phyloP scores from a whole-genome alignment of 2,329 filamentous ascomycete species.

The Dothideomycetidae sp. region DNA sequence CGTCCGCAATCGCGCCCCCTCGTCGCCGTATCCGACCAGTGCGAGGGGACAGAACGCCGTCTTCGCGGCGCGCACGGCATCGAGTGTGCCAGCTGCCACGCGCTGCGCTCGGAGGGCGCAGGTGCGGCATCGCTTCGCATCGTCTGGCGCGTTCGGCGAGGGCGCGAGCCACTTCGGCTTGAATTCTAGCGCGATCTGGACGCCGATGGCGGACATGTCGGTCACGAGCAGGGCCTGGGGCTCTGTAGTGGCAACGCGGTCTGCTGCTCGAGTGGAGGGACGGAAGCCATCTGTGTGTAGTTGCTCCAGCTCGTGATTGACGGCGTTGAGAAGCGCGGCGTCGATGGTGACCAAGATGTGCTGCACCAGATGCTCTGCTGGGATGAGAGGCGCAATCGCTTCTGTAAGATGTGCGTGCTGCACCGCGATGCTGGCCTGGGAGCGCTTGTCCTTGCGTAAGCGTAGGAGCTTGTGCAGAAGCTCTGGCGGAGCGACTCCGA shows the following conservation, averaged over 20 bases:
- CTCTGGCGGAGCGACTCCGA: constrained; percentile 11
- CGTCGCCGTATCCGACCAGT: constrained; percentile 21
- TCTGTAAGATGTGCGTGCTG: constrained; percentile 17
- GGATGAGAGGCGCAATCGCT: constrained; percentile 20
- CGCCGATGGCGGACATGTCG: constrained; percentile 20
- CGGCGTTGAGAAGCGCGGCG: constrained; percentile 10
- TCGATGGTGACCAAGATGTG: constrained; percentile 18
- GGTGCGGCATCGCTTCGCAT: constrained; percentile 30
- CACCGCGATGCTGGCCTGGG: constrained; percentile 17
- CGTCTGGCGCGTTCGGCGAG: constrained; percentile 29
- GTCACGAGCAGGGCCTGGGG: constrained; percentile 21
- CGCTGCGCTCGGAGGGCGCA: constrained; percentile 30
- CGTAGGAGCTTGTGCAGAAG: constrained; percentile 19
- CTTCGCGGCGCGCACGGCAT: constrained; percentile 14
- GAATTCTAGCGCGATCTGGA: constrained; percentile 25
- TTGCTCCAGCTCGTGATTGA: constrained; percentile 17
- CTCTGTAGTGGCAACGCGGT: constrained; percentile 18
- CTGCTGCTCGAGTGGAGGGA: constrained; percentile 15
- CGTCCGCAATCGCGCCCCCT: constrained; percentile 15
- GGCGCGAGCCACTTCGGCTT: constrained; percentile 37
- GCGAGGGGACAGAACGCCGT: constrained; percentile 27
- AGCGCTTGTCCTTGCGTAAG: constrained; percentile 21
- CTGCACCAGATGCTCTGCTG: constrained; percentile 18
- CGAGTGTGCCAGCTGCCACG: constrained; percentile 11
- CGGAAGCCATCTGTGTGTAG: constrained; percentile 11